A percentile compares a stretch with the other conserved stretches of the same genome.
phyloP scores from a whole-genome alignment of 768 basidiomycete species.

The Collybia sordida region DNA sequence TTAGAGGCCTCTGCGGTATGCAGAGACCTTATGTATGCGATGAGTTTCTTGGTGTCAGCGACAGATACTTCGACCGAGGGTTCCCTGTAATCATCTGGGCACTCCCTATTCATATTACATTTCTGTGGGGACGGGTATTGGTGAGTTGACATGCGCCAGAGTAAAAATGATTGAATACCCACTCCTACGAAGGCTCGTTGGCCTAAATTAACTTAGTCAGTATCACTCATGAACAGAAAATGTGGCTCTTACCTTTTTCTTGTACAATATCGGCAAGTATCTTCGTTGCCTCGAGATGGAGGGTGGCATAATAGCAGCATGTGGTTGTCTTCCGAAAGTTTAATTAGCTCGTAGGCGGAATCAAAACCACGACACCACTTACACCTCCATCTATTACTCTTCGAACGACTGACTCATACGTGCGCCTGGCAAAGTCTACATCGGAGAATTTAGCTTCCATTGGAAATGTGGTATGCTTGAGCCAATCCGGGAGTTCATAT shows the following conservation, averaged over 20 bases:
- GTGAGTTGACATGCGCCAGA: slow-evolving; percentile 2
- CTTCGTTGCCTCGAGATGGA: slow-evolving; percentile 82
- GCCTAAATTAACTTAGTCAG: slow-evolving; percentile 36
- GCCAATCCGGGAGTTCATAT: slow-evolving; percentile 89
- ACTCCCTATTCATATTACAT: slow-evolving; percentile 88
- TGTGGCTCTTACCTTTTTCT: slow-evolving; percentile 42
- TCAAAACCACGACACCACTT: slow-evolving; percentile 25
- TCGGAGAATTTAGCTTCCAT: slow-evolving; percentile 78
- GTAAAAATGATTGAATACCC: slow-evolving; percentile 26
- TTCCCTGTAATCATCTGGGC: slow-evolving; percentile 70
- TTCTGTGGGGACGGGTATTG: slow-evolving; percentile 43
- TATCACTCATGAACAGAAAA: not conserved
- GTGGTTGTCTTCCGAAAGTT: slow-evolving; percentile 76
- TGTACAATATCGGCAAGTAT: slow-evolving; percentile 75
- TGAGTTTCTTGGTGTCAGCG: slow-evolving; percentile 57
- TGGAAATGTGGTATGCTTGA: slow-evolving; percentile 83
- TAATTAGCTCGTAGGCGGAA: not conserved
- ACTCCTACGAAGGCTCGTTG: slow-evolving; percentile 88
- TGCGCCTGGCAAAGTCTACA: slow-evolving; percentile 60
- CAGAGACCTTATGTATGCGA: slow-evolving; percentile 67
- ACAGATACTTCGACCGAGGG: slow-evolving; percentile 59
- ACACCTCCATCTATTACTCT: slow-evolving; percentile 76
- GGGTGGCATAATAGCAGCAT: slow-evolving; percentile 85
- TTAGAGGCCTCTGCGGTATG: slow-evolving; percentile 26
- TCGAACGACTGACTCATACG: slow-evolving; percentile 73